These are phyloP conservation scores for Fusarium sp. DNA, from an alignment of 2,329 filamentous ascomycete genomes.

Conservation along the genomic window DNA sequence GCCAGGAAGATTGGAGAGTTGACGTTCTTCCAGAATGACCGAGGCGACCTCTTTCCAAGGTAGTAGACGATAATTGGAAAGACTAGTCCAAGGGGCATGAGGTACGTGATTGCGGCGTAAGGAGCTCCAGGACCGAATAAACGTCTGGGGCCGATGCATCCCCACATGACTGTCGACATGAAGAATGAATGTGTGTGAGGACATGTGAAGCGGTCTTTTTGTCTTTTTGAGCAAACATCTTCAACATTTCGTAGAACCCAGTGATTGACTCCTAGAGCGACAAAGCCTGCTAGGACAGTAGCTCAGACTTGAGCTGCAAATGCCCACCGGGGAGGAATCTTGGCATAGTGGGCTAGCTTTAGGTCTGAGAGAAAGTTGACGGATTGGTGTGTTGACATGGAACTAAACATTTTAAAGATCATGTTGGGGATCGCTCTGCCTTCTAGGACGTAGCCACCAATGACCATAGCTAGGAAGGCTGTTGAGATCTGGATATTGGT, in stretches of 20 bases:
- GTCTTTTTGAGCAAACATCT: conserved; percentile 64
- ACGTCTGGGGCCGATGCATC: conserved; percentile 73
- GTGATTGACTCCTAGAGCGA: conserved; percentile 71
- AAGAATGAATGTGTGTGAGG: conserved; percentile 65
- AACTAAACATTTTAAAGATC: conserved; percentile 78
- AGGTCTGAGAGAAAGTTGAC: conserved; percentile 70
- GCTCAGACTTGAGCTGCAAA: conserved; percentile 67
- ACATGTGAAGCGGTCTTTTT: conserved; percentile 65
- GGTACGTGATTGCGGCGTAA: conserved; percentile 36
- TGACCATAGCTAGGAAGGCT: conserved; percentile 74
- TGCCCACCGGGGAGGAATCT: conserved; percentile 65
- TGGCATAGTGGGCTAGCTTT: conserved; percentile 74
- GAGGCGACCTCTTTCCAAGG: conserved; percentile 34
- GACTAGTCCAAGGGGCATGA: conserved; percentile 32
- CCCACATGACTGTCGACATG: conserved; percentile 75
- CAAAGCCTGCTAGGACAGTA: conserved; percentile 64
- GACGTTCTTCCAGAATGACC: conserved; percentile 37
- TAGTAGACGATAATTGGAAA: conserved; percentile 38
- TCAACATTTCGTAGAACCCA: conserved; percentile 68
- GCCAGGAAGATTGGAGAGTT: conserved; percentile 42
- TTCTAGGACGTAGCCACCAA: conserved; percentile 75
- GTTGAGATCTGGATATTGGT: conserved; percentile 70
- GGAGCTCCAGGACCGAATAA: conserved; percentile 61
- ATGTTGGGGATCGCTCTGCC: conserved; percentile 75
- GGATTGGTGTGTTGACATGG: conserved; percentile 71